phyloP scores from a whole-genome alignment of 2,329 filamentous ascomycete species.

The Diplodia sapinea region DNA sequence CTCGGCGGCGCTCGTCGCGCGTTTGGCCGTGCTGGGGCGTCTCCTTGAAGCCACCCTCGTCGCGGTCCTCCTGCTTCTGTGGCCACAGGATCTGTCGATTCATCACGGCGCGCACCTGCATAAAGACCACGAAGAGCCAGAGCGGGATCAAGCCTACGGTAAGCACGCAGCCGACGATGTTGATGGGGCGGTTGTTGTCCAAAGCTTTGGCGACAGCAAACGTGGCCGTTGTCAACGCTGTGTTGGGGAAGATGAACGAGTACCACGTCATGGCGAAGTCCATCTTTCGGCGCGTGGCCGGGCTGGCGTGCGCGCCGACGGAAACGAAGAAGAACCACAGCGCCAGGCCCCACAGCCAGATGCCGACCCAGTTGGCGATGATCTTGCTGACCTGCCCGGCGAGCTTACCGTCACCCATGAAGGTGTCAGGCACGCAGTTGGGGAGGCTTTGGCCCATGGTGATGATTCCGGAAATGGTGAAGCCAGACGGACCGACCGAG shows the following conservation, averaged over 20 bases:
- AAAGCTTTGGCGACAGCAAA: slow-evolving; percentile 66
- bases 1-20: slow-evolving; percentile 16
- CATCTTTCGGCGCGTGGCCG: slow-evolving; percentile 65
- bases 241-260: slow-evolving; percentile 82
- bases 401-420: slow-evolving; percentile 63
- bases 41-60: slow-evolving; percentile 63
- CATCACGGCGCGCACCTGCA: slow-evolving; percentile 73
- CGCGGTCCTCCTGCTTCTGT: slow-evolving; percentile 69
- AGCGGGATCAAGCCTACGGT: slow-evolving; percentile 68
- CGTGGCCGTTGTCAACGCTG: slow-evolving; percentile 74
- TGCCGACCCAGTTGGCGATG: slow-evolving; percentile 65
- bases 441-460: slow-evolving; percentile 61
- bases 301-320: slow-evolving; percentile 75
- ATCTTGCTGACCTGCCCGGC: slow-evolving; percentile 62
- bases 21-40: slow-evolving; percentile 19
- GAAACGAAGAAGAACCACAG: slow-evolving; percentile 85
- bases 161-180: slow-evolving; percentile 72
- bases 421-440: slow-evolving; percentile 56
- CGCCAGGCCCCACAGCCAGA: slow-evolving; percentile 85
- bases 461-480: slow-evolving; percentile 67
- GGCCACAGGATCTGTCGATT: slow-evolving; percentile 77
- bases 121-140: slow-evolving; percentile 71
- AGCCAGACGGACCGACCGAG: slow-evolving; percentile 76
- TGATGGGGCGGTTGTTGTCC: slow-evolving; percentile 57
- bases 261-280: slow-evolving; percentile 87